Evolutionary conservation across 73 alveolate genomes (phyloP), one percentile per base, ranked within the genome.

Genomic region (Breviolum minutum): DNA sequence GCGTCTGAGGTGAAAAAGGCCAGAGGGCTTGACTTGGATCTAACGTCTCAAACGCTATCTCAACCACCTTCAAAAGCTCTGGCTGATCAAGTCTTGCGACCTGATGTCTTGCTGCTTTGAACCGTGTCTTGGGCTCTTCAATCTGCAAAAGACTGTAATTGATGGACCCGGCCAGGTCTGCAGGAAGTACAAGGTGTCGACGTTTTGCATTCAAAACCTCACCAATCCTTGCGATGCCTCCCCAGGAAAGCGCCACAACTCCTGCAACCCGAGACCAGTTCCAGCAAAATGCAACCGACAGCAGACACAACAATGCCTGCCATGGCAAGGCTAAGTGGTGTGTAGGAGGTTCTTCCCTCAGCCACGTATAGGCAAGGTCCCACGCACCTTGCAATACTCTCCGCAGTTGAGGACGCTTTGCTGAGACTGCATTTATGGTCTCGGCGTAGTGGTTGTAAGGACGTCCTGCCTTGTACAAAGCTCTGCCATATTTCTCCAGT

Each of bases 281-380:
- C 93, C 93, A 84, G 61, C 20, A 0, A 0, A 84, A n/a, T 1
- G 93, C 11, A 10, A 62, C 61, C 26, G 77, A 9, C 1, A 84
- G 1, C 2, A 68, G 63, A 0, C 77, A 27, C 6, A 84, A 24
- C 5, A 84, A 24, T 0, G 61, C 11, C 63, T 84, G 93, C 93
- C 93, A 84, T 2, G 93, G 93, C 63, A 84, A 7, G 2, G 93
- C 93, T 27, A 84, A 73, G 26, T 84, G 93, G 8, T 60, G 74
- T 0, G 9, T 2, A 14, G 27, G 93, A 0, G 93, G 93, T 19
- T 84, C 93, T 61, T 84, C 69, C 0, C 93, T 60, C 26, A 84
- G 74, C 93, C 93, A 84, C 7, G 62, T 0, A 6, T 60, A 84
- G 9, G 93, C 93, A 7, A 84, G 60, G n/a, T 84, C 79, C 93